Base-by-base conservation (phyloP, 805 yeast species). In the Starmera quercuum region DNA sequence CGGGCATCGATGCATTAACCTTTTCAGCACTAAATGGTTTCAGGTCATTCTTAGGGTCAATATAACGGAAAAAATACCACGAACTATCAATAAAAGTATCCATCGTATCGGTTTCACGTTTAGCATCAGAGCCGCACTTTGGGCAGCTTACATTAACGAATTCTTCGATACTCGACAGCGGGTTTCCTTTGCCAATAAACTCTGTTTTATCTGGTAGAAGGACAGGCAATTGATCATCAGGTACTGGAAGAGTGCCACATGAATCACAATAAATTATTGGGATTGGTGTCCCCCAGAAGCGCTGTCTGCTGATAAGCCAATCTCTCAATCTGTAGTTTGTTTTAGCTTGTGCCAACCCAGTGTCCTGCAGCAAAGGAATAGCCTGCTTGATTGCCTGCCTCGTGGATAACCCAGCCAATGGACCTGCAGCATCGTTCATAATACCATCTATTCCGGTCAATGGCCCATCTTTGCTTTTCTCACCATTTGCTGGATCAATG, bases 211-310 rank as follows among this genome's bases (percentile, higher is more conserved):
- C 59, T 0, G 97, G 97, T 23, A 92, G 69, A 24, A 64, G 29
- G 0, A 92, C 95, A 0, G 98, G 98, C 13, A 92, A 64, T 19
- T 88, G 79, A 2, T 73, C 62, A 26, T 83, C 95, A 0, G 97
- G 97, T 14, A 92, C 97, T 1, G 97, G 83, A 1, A 90, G 96
- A 0, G 79, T 61, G 2, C 98, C 98, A 66, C 98, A 92, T 3
- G 56, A 42, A 6, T 68, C 70, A 61, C 98, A 92, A 50, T 92
- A 92, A 19, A 92, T 68, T 14, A 92, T 86, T 5, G 98, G 98
- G 35, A 92, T 92, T 3, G 98, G 98, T 0, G 97, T 92, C 18
- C 98, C 98, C 98, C 98, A 92, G 57, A 83, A 90, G 39, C 98
- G 64, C 57, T 92, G 98, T 51, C 98, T 73, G 49, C 94, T 81